These are phyloP conservation scores for Castanea crenata DNA, from an alignment of 306 rosid species.

Conservation along the genomic window DNA sequence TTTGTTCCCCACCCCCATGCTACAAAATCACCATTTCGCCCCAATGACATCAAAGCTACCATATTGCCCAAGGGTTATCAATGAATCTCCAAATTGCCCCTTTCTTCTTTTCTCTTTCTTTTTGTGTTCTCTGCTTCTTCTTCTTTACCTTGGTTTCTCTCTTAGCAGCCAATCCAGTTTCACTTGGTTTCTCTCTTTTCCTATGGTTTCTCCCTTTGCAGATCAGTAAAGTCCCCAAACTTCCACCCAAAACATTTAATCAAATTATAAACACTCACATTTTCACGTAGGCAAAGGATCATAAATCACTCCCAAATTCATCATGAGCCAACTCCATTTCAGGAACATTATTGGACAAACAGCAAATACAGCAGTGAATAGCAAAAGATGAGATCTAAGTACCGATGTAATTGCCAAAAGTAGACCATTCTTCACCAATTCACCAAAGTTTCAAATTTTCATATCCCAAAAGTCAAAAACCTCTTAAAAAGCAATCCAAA, in stretches of 20 bases:
- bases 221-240: not conserved
- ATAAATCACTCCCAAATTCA: not conserved
- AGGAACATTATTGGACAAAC: not conserved
- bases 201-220: too few species aligned
- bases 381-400: not conserved
- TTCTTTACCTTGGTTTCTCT: too few species aligned
- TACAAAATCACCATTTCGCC: too few species aligned
- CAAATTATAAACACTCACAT: not conserved
- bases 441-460: not conserved
- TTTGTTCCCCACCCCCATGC: too few species aligned
- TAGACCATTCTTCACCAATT: not conserved
- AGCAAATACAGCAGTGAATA: not conserved
- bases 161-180: too few species aligned
- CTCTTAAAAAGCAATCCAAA: not conserved
- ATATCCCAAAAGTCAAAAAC: not conserved
- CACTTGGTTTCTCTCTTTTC: too few species aligned
- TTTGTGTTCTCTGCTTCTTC: too few species aligned
- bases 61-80: too few species aligned
- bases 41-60: too few species aligned
- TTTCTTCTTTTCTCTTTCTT: too few species aligned
- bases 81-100: too few species aligned
- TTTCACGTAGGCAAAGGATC: conserved; percentile 1
- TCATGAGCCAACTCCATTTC: not conserved
- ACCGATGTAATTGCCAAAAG: not conserved
- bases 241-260: not conserved